Evolutionary conservation across 148 eudicot species (phyloP), one percentile per base, ranked within the genome.

Genomic region (Bassia scoparia): DNA sequence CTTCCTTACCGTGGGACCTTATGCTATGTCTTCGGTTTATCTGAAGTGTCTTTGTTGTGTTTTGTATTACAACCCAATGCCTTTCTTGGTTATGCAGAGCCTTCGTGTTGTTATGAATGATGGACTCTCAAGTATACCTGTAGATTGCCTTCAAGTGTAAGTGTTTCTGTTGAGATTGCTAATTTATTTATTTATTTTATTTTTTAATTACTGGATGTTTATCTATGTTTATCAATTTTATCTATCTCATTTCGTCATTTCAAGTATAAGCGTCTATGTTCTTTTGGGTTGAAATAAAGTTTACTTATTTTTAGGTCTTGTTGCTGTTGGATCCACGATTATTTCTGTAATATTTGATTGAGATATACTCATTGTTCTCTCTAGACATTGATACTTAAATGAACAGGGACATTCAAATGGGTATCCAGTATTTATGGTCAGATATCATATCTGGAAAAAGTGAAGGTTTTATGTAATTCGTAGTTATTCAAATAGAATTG

Each of bases 41-140:
- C 69, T 49, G 54, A 53, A 63, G 33, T 65, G 55, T 73, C 3
- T 30, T 61, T 34, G 23, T 5, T 11, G 1, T 67, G 29, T 43
- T 24, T 29, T 31, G 35, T 31, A 55, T 41, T 20, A 37, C 74
- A 63, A 68, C 15, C 37, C 46, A 65, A 67, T 50, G 65, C 70
- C 68, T 69, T 76, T 67, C 31, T 76, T 58, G 80, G 74, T 62
- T 77, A 41, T 84, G 79, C 83, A 94, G 98, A 84, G 93, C 81
- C 90, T 94, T 41, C 97, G 97, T 54, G 88, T 94, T 35, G 87
- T 91, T 65, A 94, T 94, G 96, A 94, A 91, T 81, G 96, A 94
- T 84, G 98, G 97, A 41, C 85, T 94, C 60, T 87, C 97, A 46
- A 79, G 89, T 61, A 80, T 94, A 48, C 98, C 97, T 70, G 86